Conservation (phyloP, 805 yeast species). For the Phaffomyces thermotolerans region DNA sequence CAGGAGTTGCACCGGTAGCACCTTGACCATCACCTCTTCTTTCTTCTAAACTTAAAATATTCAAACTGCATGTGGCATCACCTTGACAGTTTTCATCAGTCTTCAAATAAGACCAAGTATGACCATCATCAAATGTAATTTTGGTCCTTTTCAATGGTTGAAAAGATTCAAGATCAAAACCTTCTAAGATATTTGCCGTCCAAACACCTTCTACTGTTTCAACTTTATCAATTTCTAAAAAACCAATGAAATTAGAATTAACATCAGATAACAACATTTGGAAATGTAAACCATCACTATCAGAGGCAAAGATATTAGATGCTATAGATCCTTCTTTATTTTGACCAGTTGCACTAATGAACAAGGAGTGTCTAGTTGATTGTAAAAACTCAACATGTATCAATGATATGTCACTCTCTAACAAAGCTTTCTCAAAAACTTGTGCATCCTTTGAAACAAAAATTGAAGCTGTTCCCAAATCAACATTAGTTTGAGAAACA, state of each 20-base stretch:
- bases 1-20: conserved; percentile 34
- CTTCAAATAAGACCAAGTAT: conserved; percentile 27
- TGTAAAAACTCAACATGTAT: conserved; percentile 24
- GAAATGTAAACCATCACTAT: conserved; percentile 47
- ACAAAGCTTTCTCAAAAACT: conserved; percentile 28
- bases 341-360: conserved; percentile 28
- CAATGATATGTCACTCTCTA: conserved; percentile 19
- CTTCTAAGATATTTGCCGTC: conserved; percentile 36
- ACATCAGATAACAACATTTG: conserved; percentile 34
- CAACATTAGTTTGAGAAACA: conserved; percentile 18
- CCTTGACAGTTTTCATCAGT: conserved; percentile 24
- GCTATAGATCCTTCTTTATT: conserved; percentile 16
- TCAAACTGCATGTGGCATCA: conserved; percentile 26
- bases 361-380: conserved; percentile 35
- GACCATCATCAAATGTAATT: conserved; percentile 35
- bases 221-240: conserved; percentile 31
- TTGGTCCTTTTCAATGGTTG: conserved; percentile 24
- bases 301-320: conserved; percentile 29
- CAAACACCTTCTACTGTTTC: conserved; percentile 61
- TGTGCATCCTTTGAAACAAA: conserved; percentile 28
- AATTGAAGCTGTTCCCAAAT: conserved; percentile 19
- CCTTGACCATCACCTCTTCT: conserved; percentile 25
- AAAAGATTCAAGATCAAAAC: conserved; percentile 12
- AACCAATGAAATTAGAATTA: conserved; percentile 24
- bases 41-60: conserved; percentile 28